Evolutionary conservation across 2,329 filamentous ascomycete genomes (phyloP), one percentile per base, ranked within the genome.

Genomic region (Colletotrichum endophyticum): DNA sequence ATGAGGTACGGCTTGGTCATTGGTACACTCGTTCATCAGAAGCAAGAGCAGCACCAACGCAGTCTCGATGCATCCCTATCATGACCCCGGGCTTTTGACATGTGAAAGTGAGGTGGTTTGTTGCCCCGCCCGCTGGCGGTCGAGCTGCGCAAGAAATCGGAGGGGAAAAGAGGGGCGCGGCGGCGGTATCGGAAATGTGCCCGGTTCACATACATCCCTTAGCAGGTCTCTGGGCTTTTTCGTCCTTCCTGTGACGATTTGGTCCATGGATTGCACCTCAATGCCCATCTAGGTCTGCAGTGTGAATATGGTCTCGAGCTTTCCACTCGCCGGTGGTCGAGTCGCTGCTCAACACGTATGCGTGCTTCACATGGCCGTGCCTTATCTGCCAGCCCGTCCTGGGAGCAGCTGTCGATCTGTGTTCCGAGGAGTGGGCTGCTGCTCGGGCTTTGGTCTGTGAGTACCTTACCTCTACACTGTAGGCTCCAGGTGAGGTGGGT

Each of bases 81-180:
- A 25, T 25, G 59, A 44, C 57, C 66, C 75, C 72, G 30, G 61
- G 71, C 61, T 53, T 22, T 30, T 75, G 67, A 67, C 75, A 77
- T 77, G 75, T 77, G 75, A 77, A 77, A 75, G 39, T 44, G 66
- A 77, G 71, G 39, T 44, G 59, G 72, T 56, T 49, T 49, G 15
- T 57, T 53, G 72, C 75, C 66, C 59, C 71, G 64, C 73, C 39
- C 36, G 39, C 39, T 44, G 56, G 64, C 30, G 39, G 62, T 61
- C 68, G 49, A 62, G 49, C 39, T 57, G 62, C 36, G 57, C 39
- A 56, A 53, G 22, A 56, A 34, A 34, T 30, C 27, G 30, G n/a
- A 69, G 32, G 25, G 36, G 28, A 39, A 67, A 67, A 32, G 59
- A 70, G 49, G 36, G 34, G 27, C 36, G 25, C 7, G 25, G n/a